Base-by-base conservation (phyloP, 1,139 yeast genomes). In the Yamadazyma membranifaciens region DNA sequence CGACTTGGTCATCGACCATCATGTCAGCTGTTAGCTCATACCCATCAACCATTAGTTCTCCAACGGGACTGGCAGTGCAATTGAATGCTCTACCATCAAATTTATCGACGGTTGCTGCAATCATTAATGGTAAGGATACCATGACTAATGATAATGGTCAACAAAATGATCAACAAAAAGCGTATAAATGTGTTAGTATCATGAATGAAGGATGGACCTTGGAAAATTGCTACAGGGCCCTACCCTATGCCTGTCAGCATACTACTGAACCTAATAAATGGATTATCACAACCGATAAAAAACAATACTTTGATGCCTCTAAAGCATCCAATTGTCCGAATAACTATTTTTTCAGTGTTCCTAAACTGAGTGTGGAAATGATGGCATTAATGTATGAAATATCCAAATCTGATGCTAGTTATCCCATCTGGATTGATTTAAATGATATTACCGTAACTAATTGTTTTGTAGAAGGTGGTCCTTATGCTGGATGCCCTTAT, bases 401-500 rank as follows among this genome's bases (percentile, higher is more conserved):
- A 24, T 57, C 40, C 11, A 29, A 47, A 29, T 41, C 47, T 6
- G 50, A 54, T 5, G 46, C 50, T 1, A 52, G 46, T 6, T 60
- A 49, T 16, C 73, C 76, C 0, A 69, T 83, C 0, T 92, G 98
- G 98, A 77, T 89, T 3, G 92, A 89, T 59, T 52, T 89, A 47
- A 92, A 92, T 57, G 88, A 92, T 25, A 72, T 92, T 13, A 77
- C 88, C 0, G 80, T 81, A 5, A 62, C 75, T 13, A 75, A 80
- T 41, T 91, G 98, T 57, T 91, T 94, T 89, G 91, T 89, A 2
- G 63, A 80, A 1, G 97, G 95, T 2, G 96, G 96, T 0, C 81
- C 91, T 0, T 73, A 78, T 45, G 83, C 94, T 0, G 61, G 65
- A 27, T 91, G 98, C 58, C 96, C 96, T 0, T 91, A 89, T 56